phyloP scores from a whole-genome alignment of 495 filamentous ascomycete species.

The Tetracladium setigerum region DNA sequence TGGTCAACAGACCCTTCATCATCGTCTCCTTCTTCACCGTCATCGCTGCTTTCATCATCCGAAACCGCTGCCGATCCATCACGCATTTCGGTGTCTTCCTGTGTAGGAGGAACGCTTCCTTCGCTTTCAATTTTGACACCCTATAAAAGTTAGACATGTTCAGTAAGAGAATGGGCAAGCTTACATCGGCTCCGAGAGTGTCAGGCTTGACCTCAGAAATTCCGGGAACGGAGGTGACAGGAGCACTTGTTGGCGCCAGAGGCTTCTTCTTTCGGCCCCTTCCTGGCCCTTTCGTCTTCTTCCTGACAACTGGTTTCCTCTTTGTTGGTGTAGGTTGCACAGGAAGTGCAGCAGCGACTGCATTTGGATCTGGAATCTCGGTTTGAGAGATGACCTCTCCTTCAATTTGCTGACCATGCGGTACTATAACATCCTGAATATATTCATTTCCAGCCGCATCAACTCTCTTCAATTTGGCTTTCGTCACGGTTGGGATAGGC shows the following conservation, averaged over 20 bases:
- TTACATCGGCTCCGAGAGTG: constrained; percentile 23
- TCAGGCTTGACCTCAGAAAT: constrained; percentile 36
- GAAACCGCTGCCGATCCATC: constrained; percentile 37
- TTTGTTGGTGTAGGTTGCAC: constrained; percentile 27
- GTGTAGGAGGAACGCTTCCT: constrained; percentile 8
- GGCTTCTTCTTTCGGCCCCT: constrained; percentile 57
- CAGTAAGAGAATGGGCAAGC: constrained; percentile 7
- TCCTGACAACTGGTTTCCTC: constrained; percentile 67
- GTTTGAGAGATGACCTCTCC: constrained; percentile 65
- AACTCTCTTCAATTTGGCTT: constrained; percentile 67
- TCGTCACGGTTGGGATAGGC: constrained; percentile 46
- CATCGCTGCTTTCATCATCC: constrained; percentile 51
- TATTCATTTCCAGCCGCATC: constrained; percentile 73
- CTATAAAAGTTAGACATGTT: constrained; percentile 18
- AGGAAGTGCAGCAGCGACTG: constrained; percentile 5
- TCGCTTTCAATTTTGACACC: constrained; percentile 23
- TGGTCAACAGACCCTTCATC: constrained; percentile 34
- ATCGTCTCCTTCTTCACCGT: constrained; percentile 49
- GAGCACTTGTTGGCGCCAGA: constrained; percentile 32
- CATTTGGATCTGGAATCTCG: constrained; percentile 32
- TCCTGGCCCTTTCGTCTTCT: constrained; percentile 62
- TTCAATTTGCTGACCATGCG: constrained; percentile 73
- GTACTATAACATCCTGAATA: constrained; percentile 72
- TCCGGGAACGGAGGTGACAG: constrained; percentile 5
- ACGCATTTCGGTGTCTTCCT: constrained; percentile 34